Percentiles rank a stretch among this genome's conserved stretches.
phyloP scores from a whole-genome alignment of 2,329 filamentous ascomycete genomes.

The Fusarium sp. region DNA sequence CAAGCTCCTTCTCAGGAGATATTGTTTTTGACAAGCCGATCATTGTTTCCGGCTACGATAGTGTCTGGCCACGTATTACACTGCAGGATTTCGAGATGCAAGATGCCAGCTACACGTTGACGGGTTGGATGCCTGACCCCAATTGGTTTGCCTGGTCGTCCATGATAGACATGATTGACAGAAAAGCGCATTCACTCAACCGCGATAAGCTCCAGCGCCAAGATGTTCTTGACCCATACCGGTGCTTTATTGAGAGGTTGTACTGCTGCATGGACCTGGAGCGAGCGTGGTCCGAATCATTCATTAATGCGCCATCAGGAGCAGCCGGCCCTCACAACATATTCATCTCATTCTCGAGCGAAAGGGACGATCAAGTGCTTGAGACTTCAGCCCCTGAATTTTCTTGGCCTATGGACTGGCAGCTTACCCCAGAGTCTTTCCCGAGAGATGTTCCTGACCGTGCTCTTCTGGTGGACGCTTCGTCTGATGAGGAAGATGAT shows the following conservation, averaged over 20 bases:
- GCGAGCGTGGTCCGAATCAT: conserved; percentile 47
- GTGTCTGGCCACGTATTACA: conserved; percentile 47
- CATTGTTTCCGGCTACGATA: conserved; percentile 37
- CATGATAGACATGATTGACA: conserved; percentile 44
- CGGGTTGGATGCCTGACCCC: conserved; percentile 55
- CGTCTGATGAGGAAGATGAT: conserved; percentile 34
- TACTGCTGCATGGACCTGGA: conserved; percentile 59
- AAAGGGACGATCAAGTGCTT: not conserved
- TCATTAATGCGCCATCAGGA: conserved; percentile 32
- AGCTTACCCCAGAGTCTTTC: conserved; percentile 36
- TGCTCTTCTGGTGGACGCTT: conserved; percentile 5
- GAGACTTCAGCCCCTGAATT: conserved; percentile 1
- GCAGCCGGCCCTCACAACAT: conserved; percentile 47
- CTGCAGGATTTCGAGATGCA: conserved; percentile 49
- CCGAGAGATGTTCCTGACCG: conserved; percentile 5
- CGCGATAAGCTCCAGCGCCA: conserved; percentile 16
- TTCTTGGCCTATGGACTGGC: conserved; percentile 42
- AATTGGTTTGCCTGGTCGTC: conserved; percentile 49
- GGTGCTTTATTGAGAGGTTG: conserved; percentile 43
- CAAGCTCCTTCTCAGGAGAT: not conserved
- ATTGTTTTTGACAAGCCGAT: conserved; percentile 35
- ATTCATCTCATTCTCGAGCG: conserved; percentile 43
- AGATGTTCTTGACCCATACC: conserved; percentile 14
- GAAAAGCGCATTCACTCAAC: conserved; percentile 28
- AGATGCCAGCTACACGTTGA: conserved; percentile 52